Evolutionary conservation across 495 filamentous ascomycete genomes (phyloP), one percentile per base, ranked within the genome.

Genomic region (Collariella sp.): DNA sequence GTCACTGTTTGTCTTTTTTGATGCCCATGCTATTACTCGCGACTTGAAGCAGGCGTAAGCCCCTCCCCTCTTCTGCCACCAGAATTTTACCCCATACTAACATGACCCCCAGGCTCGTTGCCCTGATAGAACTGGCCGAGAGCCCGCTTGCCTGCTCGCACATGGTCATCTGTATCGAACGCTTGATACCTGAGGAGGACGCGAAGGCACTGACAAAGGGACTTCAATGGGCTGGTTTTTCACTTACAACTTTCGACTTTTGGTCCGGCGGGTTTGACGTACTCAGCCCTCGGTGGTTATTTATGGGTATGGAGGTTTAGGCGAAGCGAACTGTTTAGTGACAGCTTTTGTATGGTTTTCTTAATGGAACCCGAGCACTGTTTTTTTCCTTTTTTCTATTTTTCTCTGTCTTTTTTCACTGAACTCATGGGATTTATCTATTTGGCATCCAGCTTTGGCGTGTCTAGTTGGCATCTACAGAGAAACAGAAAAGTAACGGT

Each of bases 211-310:
- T 94, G 50, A 80, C 84, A 55, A 84, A 83, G 61, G 88, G 88
- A 52, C 79, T 96, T 34, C 86, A 90, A 60, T 96, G 91, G 91
- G 90, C 91, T 59, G 90, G 90, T 29, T 96, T 95, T 61, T 85
- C 83, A 62, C 75, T 89, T 47, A 83, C 83, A 46, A 90, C 87
- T 15, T 73, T 96, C 12, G 80, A 86, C 52, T 76, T 79, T 42
- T 95, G 88, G 86, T 76, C 79, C 2, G 57, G 73, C 43, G 69
- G 72, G 22, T 52, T 71, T 50, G 75, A 84, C 62, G 65, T 79
- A 55, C 71, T 79, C 13, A 94, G 89, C 69, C 69, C 82, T 23
- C 74, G 76, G 57, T 96, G 91, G 91, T 58, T 96, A 10, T 89
- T 91, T 68, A 75, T 95, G 70, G 82, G 83, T 11, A 91, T 91